A percentile compares a stretch with the other conserved stretches of the same genome.
phyloP scores from a whole-genome alignment of 768 basidiomycete genomes.

The Clathrus columnatus region DNA sequence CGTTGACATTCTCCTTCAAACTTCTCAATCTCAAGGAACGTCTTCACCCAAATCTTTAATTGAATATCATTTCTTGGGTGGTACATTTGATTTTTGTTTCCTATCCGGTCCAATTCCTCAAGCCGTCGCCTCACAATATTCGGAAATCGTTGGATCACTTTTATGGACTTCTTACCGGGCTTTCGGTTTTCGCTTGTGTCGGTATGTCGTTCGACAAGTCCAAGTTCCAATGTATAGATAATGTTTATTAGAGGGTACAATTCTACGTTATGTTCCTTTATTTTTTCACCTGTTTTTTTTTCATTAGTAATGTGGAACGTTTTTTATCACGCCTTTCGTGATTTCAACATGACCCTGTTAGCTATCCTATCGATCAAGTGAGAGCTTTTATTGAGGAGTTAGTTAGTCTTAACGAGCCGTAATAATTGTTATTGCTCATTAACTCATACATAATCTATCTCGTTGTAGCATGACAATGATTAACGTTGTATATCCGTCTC shows the following conservation, averaged over 20 bases:
- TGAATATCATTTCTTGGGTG: slow-evolving; percentile 67
- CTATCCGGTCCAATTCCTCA: slow-evolving; percentile 41
- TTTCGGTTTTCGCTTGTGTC: slow-evolving; percentile 64
- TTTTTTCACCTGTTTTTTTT: neutral
- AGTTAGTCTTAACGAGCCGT: too few relatives aligned
- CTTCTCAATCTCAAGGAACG: slow-evolving; percentile 30
- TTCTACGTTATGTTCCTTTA: neutral
- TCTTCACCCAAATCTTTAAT: slow-evolving; percentile 49
- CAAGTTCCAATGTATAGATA: slow-evolving; percentile 37
- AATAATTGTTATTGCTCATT: neutral
- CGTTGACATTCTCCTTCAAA: slow-evolving; percentile 60
- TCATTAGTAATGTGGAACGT: slow-evolving; percentile 67
- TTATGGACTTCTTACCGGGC: slow-evolving; percentile 68
- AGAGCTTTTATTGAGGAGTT: slow-evolving; percentile 45
- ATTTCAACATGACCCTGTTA: slow-evolving; percentile 63
- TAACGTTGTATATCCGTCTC: slow-evolving; percentile 34
- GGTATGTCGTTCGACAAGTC: too few relatives aligned
- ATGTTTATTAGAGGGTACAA: slow-evolving; percentile 64
- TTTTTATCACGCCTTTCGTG: slow-evolving; percentile 57
- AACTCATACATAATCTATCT: too few relatives aligned
- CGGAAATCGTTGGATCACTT: slow-evolving; percentile 55
- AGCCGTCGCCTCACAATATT: slow-evolving; percentile 64
- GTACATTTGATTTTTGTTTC: slow-evolving; percentile 73
- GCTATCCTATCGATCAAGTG: slow-evolving; percentile 49
- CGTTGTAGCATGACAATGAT: slow-evolving; percentile 32